A percentile compares a stretch with the other conserved stretches of the same genome.
Evolutionary conservation across 2,329 filamentous ascomycete genomes (phyloP).

Genomic region (Tolypocladium ophioglossoides): DNA sequence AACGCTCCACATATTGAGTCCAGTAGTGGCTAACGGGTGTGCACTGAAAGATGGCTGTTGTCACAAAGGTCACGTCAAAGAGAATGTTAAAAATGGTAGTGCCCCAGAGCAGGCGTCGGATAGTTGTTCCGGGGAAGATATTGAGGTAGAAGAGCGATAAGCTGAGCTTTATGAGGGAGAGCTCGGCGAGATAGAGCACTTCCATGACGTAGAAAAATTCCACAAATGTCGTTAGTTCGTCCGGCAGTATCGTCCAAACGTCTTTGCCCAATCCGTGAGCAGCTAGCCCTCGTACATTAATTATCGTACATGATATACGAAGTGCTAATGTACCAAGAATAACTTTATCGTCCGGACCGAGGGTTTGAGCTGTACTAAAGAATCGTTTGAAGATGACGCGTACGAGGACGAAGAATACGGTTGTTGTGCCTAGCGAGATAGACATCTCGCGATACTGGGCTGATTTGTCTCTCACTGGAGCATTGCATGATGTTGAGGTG

Average conservation of each 20-base stretch:
- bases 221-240: constrained; percentile 27
- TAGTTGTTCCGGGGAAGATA: constrained; percentile 28
- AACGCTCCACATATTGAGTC: constrained; percentile 31
- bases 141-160: constrained; percentile 40
- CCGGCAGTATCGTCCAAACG: constrained; percentile 30
- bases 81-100: constrained; percentile 6
- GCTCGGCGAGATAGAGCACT: constrained; percentile 28
- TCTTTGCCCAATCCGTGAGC: constrained; percentile 31
- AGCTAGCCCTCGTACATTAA: constrained; percentile 16
- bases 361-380: constrained; percentile 17
- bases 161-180: constrained; percentile 33
- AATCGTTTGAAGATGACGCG: constrained; percentile 25
- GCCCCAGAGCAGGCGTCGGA: constrained; percentile 27
- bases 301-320: constrained; percentile 16
- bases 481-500: constrained; percentile 1
- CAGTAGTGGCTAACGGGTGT: constrained; percentile 31
- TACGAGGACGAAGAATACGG: constrained; percentile 21
- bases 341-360: constrained; percentile 25
- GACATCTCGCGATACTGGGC: not conserved
- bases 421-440: not conserved
- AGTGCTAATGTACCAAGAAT: constrained; percentile 15
- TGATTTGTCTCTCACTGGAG: not conserved
- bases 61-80: not conserved
- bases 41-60: constrained; percentile 27
- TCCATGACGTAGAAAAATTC: constrained; percentile 26